Evolutionary conservation across 1,284 basidiomycete species (phyloP), one percentile per base, ranked within the genome.

Genomic region (Inonotus obliquus): DNA sequence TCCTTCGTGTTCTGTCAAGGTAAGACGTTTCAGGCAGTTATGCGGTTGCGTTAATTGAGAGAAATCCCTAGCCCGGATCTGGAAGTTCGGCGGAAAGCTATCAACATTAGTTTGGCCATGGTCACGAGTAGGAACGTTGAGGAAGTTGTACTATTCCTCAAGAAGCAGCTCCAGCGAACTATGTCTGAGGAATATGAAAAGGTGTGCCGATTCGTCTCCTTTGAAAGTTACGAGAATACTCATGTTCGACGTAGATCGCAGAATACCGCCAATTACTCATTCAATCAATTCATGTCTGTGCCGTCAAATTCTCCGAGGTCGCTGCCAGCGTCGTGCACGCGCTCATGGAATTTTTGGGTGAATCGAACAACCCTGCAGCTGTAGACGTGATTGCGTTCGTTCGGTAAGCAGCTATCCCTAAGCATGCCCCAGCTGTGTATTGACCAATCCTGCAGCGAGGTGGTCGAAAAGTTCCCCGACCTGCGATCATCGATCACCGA

Each of bases 261-360:
- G 96, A 99, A 72, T 98, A 98, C 76, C 86, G 96, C 52, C 96
- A 98, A 72, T 82, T 99, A 1, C 85, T 99, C 65, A 98, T 99
- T 68, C 96, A 98, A 75, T 95, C 92, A 55, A 98, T 99, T 68
- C 97, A 99, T 74, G 84, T 97, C 57, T 96, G 94, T 69, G 96
- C 96, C 7, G 91, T 98, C 81, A 92, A 91, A 70, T 98, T 98
- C 80, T 95, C 94, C n/a, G 96, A 99, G 74, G 93, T 99, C 14
- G 96, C 96, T 2, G 92, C 92, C 4, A 95, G 91, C 67, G 96
- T 99, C 53, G 95, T 99, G 0, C 92, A 96, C 68, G 96, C 96
- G 2, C 82, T 99, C 58, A 97, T 99, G 94, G 95, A 98, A 71
- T 99, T 99, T 85, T 83, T 99, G 41, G 94, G 95, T 32, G 96